A percentile compares a stretch with the other conserved stretches of the same genome.
Conservation (phyloP, 1,139 yeast species). For the Taiozyma sp. region DNA sequence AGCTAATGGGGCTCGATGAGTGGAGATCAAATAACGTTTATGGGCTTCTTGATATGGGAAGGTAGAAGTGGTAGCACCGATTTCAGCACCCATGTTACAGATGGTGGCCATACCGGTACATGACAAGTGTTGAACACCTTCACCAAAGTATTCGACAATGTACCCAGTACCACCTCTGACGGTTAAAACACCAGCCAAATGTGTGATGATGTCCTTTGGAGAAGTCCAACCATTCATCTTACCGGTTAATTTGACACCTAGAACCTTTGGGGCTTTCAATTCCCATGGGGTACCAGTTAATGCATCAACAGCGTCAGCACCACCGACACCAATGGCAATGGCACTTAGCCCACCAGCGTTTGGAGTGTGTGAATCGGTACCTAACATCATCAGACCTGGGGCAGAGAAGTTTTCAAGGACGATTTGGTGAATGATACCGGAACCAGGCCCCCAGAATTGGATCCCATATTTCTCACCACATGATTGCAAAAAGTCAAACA, state of each 20-base stretch:
- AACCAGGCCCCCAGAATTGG: constrained; percentile 99
- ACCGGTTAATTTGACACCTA: constrained; percentile 92
- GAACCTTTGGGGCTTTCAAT: constrained; percentile 88
- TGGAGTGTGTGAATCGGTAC: constrained; percentile 97
- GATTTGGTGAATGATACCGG: constrained; percentile 97
- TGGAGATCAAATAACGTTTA: constrained; percentile 72
- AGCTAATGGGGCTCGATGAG: constrained; percentile 79
- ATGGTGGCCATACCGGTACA: constrained; percentile 99
- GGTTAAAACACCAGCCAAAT: constrained; percentile 83
- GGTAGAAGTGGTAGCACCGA: constrained; percentile 95
- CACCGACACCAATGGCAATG: constrained; percentile 97
- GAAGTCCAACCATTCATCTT: constrained; percentile 86
- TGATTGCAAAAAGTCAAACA: constrained; percentile 84
- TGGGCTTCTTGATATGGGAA: constrained; percentile 95
- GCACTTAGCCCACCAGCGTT: constrained; percentile 98
- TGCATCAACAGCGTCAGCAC: constrained; percentile 98
- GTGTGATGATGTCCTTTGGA: constrained; percentile 92
- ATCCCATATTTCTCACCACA: constrained; percentile 93
- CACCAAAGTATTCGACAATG: constrained; percentile 94
- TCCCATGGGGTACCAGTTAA: constrained; percentile 99
- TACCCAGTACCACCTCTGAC: constrained; percentile 98
- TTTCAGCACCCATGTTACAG: constrained; percentile 99
- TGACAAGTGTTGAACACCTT: constrained; percentile 79
- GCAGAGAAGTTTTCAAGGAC: constrained; percentile 92
- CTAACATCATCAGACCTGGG: constrained; percentile 94